phyloP scores from a whole-genome alignment of 2,329 filamentous ascomycete species.

The Penicillium janthinellum region DNA sequence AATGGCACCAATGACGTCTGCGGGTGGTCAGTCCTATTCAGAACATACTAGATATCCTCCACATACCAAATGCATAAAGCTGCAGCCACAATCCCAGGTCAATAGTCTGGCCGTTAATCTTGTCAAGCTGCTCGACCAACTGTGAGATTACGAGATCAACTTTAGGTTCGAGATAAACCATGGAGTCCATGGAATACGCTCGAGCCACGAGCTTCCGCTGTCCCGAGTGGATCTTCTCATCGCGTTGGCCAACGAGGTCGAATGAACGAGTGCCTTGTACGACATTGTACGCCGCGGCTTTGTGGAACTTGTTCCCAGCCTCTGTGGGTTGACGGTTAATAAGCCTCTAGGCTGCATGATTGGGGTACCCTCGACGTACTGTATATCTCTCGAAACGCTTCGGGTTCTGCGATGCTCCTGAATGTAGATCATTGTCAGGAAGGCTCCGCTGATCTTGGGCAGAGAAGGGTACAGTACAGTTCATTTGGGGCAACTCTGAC shows the following conservation, averaged over 20 bases:
- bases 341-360: neutral
- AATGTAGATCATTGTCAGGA: neutral
- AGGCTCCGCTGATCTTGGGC: neutral
- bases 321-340: neutral
- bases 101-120: neutral
- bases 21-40: neutral
- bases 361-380: neutral
- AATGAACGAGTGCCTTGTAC: neutral
- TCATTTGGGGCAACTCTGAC: neutral
- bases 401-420: neutral
- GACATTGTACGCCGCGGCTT: neutral
- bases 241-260: neutral
- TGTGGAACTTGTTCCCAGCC: neutral
- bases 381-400: neutral
- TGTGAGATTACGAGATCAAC: neutral
- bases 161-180: conserved; percentile 1
- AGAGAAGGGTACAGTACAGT: neutral
- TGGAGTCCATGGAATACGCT: conserved; percentile 1
- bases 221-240: neutral
- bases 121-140: neutral
- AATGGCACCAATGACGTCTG: neutral
- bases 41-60: neutral
- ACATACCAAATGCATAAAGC: neutral
- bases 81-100: neutral
- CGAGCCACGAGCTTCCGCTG: conserved; percentile 1